Conservation (phyloP, 2,329 filamentous ascomycete species). For the Emergomyces orientalis region DNA sequence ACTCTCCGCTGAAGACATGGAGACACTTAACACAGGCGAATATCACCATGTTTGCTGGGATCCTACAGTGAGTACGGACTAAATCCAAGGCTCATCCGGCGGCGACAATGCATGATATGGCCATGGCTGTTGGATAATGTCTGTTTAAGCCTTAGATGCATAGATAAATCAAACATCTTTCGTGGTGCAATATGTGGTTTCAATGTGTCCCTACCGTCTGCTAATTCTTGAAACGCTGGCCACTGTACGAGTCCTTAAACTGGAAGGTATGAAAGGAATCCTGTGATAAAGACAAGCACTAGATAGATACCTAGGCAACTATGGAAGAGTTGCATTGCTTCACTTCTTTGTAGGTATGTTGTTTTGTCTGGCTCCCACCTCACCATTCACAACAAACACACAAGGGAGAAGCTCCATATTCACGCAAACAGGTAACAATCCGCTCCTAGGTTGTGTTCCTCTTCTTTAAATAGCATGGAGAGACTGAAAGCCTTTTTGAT, state of each 20-base stretch:
- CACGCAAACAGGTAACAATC: not conserved
- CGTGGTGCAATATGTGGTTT: not conserved
- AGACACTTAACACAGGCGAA: slow-evolving; percentile 43
- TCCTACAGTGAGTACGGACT: slow-evolving; percentile 23
- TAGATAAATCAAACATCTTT: not conserved
- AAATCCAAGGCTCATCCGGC: not conserved
- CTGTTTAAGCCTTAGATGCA: not conserved
- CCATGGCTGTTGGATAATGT: not conserved
- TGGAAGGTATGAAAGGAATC: not conserved
- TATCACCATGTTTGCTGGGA: slow-evolving; percentile 54
- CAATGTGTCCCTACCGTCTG: not conserved
- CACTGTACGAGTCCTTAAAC: not conserved
- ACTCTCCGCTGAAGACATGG: slow-evolving; percentile 50
- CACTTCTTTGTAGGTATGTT: not conserved
- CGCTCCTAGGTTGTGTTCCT: not conserved
- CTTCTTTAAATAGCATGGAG: not conserved
- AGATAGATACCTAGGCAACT: not conserved
- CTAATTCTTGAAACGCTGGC: not conserved
- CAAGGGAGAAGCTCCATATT: not conserved
- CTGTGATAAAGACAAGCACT: not conserved
- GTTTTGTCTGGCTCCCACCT: not conserved
- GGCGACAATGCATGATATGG: not conserved
- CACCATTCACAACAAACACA: not conserved
- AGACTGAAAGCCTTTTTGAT: not conserved
- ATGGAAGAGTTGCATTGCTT: not conserved